phyloP scores from a whole-genome alignment of 2,329 filamentous ascomycete genomes.

The Cordyceps sp. region DNA sequence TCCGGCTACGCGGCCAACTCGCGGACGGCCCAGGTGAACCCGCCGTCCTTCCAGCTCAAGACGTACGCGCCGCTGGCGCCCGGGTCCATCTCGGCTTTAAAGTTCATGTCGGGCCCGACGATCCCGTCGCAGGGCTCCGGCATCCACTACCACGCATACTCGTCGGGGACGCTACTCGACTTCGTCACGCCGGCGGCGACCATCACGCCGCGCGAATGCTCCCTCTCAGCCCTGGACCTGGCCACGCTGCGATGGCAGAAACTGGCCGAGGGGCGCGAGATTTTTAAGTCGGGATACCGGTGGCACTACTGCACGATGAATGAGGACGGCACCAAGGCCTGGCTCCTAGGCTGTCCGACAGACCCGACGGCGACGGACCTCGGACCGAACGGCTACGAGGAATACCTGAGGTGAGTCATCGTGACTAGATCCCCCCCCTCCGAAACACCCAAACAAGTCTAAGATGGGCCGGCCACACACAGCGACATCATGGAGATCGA shows the following conservation, averaged over 20 bases:
- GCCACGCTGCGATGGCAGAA: constrained; percentile 85
- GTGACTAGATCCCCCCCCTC: too few species aligned
- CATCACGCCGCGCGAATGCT: constrained; percentile 74
- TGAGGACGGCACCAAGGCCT: constrained; percentile 86
- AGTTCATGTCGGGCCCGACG: constrained; percentile 67
- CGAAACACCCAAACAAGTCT: too few species aligned
- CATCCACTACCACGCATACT: constrained; percentile 90
- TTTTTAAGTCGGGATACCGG: constrained; percentile 80
- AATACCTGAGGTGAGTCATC: constrained; percentile 57
- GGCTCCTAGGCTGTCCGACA: constrained; percentile 83
- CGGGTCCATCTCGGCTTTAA: constrained; percentile 75
- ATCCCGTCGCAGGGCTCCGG: constrained; percentile 80
- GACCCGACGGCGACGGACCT: constrained; percentile 50
- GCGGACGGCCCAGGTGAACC: constrained; percentile 48
- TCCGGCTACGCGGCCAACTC: constrained; percentile 54
- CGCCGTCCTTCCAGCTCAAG: constrained; percentile 48
- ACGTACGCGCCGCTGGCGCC: constrained; percentile 72
- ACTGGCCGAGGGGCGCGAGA: constrained; percentile 81
- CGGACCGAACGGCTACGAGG: constrained; percentile 58
- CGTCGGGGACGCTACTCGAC: constrained; percentile 80
- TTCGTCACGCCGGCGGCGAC: constrained; percentile 87
- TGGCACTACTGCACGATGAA: constrained; percentile 99
- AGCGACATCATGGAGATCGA: constrained; percentile 89
- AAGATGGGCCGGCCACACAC: too few species aligned
- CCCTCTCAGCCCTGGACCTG: constrained; percentile 75